Conservation (phyloP, 176 grass and related monocot genomes). For the Aegilops bicornis region DNA sequence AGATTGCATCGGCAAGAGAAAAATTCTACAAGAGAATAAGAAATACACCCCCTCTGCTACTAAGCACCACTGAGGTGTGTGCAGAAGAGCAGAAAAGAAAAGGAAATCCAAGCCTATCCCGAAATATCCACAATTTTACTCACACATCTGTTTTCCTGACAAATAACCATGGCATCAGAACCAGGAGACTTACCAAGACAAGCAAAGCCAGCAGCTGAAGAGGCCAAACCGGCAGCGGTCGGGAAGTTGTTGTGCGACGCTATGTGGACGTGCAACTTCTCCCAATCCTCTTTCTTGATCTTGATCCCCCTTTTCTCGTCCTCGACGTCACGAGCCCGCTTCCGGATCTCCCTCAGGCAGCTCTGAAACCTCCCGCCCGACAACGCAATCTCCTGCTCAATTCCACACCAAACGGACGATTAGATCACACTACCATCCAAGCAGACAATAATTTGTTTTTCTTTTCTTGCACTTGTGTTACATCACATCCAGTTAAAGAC, state of each 20-base stretch:
- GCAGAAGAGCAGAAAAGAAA: neutral
- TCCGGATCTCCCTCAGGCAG: conserved; percentile 82
- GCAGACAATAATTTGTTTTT: neutral
- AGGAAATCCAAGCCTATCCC: neutral
- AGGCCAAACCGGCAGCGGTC: conserved; percentile 85
- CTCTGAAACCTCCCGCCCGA: conserved; percentile 75
- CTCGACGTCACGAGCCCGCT: conserved; percentile 55
- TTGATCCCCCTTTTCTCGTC: conserved; percentile 63
- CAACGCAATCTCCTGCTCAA: conserved; percentile 74
- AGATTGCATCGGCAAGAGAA: neutral
- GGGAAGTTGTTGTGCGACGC: conserved; percentile 93
- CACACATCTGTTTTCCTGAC: neutral
- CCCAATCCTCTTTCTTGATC: conserved; percentile 86
- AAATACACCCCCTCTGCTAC: neutral
- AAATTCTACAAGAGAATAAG: neutral
- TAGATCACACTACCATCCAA: neutral
- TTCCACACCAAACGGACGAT: conserved; percentile 4
- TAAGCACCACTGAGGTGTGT: neutral
- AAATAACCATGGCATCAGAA: neutral
- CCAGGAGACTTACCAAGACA: conserved; percentile 64
- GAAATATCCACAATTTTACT: neutral
- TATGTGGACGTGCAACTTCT: conserved; percentile 76
- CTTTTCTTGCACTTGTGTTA: neutral
- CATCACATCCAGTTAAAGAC: neutral
- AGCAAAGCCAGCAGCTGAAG: conserved; percentile 89